Evolutionary conservation across 495 filamentous ascomycete genomes (phyloP).

Genomic region (Aspergillus sparsus): DNA sequence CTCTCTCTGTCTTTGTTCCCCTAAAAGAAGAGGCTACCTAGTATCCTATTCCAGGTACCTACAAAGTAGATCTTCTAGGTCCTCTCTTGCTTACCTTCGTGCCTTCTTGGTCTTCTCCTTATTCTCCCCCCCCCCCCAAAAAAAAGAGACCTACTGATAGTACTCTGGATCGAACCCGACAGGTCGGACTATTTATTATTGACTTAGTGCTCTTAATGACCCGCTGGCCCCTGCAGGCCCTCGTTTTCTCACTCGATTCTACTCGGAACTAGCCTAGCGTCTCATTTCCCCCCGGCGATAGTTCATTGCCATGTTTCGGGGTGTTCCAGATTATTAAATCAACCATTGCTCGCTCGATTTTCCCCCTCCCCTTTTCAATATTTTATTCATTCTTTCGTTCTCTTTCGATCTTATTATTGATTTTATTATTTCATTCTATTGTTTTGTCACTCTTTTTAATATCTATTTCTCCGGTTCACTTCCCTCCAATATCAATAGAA

Average conservation of each 20-base stretch:
- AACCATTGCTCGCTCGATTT: conserved; percentile 12
- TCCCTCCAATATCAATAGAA: conserved; percentile 6
- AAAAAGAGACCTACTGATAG: background rate
- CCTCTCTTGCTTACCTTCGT: background rate
- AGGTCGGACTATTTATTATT: background rate
- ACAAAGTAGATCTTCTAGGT: no score
- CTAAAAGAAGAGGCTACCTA: no score
- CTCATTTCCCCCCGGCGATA: conserved; percentile 1
- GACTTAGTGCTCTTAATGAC: background rate
- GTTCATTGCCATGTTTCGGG: background rate
- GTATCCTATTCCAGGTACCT: no score
- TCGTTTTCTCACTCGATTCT: background rate
- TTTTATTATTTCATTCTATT: conserved; percentile 1
- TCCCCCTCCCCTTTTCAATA: conserved; percentile 54
- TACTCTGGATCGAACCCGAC: background rate
- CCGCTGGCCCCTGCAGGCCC: background rate
- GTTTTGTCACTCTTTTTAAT: conserved; percentile 1
- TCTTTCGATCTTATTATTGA: background rate
- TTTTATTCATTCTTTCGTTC: background rate
- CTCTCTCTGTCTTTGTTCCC: no score
- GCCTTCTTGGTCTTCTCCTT: background rate
- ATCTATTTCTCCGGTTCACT: conserved; percentile 10
- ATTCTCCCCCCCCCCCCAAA: background rate
- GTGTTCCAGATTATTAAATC: background rate
- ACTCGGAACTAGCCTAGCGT: background rate